Percentiles rank a stretch among this genome's conserved stretches.
Conservation (phyloP, 306 rosid species). For the Ammopiptanthus mongolicus region DNA sequence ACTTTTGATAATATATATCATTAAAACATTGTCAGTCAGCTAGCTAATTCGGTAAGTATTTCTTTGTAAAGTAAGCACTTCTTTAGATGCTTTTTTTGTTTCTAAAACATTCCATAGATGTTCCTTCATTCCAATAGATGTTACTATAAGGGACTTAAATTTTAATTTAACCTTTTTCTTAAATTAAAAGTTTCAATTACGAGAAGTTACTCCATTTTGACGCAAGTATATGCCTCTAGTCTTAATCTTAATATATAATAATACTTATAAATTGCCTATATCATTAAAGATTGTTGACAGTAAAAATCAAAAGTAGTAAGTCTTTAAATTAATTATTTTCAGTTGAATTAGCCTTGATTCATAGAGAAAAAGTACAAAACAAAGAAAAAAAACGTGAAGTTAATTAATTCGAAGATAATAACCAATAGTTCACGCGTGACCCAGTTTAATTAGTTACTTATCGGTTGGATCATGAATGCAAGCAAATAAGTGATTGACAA, state of each 20-base stretch:
- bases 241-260: not conserved
- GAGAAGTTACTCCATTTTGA: no score
- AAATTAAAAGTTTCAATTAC: no score
- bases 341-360: not conserved
- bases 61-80: no score
- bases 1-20: no score
- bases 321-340: not conserved
- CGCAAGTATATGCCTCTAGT: not conserved
- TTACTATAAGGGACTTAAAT: no score
- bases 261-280: not conserved
- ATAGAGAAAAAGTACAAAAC: no score
- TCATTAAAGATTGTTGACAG: not conserved
- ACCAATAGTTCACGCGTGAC: not conserved
- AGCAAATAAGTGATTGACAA: not conserved
- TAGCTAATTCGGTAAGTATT: no score
- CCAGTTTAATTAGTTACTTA: not conserved
- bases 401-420: not conserved
- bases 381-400: not conserved
- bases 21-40: no score
- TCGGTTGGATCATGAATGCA: not conserved
- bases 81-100: no score
- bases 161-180: no score
- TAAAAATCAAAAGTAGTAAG: not conserved
- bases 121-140: no score
- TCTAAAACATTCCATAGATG: no score